Evolutionary conservation across 2,329 filamentous ascomycete species (phyloP), one percentile per base, ranked within the genome.

Genomic region (Ustilaginoidea virens): DNA sequence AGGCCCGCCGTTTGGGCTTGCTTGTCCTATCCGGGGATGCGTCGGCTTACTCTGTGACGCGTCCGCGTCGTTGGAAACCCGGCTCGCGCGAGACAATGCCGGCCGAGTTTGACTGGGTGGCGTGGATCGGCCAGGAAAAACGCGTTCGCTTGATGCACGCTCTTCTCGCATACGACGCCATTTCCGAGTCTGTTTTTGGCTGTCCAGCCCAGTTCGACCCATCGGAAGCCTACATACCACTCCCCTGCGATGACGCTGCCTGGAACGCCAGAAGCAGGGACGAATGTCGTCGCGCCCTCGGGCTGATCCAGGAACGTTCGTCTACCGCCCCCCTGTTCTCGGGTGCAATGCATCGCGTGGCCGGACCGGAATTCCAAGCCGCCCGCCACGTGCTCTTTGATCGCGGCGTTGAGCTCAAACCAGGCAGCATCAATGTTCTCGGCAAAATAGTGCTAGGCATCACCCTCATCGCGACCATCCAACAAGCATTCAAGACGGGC

Each of bases 131-230:
- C 35, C 77, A 82, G 41, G 79, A 85, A 52, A 71, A 68, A 44
- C 67, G 75, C 23, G 67, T 69, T 17, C 63, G 78, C 23, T 51
- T 74, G 12, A 66, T 80, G 60, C 73, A 73, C 41, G 63, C 70
- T 40, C 61, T 80, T 3, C 74, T 73, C 43, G 52, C 80, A 12
- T 58, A 66, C 19, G 77, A 82, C 42, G 60, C 66, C 11, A 69
- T 74, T 8, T 65, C 76, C 45, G 69, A 69, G 12, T 64, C 83
- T 13, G 83, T 74, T 46, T 83, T 81, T 61, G 82, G 83, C 46
- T 53, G 56, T n/a, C 51, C 61, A 7, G 66, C 75, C 10, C 60
- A 69, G 25, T 69, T 82, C 23, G 69, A 80, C 33, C 53, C 63
- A 7, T 60, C 72, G 19, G 75, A 81, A 39, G 61, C 82, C 28